Conservation (phyloP, 768 basidiomycete species). For the Russula emetica region DNA sequence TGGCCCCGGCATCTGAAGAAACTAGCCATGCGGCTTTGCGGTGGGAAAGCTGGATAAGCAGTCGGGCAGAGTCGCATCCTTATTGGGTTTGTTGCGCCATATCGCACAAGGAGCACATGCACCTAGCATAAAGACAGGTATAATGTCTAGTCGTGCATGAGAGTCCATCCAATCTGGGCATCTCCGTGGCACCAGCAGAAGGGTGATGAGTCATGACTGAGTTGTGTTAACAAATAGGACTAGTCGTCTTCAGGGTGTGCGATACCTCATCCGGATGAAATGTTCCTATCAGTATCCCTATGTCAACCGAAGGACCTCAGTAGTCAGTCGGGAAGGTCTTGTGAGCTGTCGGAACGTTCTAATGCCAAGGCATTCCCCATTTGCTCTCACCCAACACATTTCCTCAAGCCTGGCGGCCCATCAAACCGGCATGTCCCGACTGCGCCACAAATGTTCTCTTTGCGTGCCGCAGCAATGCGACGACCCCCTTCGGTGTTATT, state of each 20-base stretch:
- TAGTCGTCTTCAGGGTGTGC: slow-evolving; percentile 12
- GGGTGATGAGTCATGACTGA: slow-evolving; percentile 12
- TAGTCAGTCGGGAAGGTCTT: slow-evolving; percentile 13
- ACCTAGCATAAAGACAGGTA: slow-evolving; percentile 2
- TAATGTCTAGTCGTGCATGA: neutral
- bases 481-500: slow-evolving; percentile 78
- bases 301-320: slow-evolving; percentile 12
- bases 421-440: slow-evolving; percentile 4
- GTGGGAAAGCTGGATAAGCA: slow-evolving; percentile 14
- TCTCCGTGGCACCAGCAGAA: slow-evolving; percentile 4
- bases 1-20: neutral
- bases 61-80: slow-evolving; percentile 12
- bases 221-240: slow-evolving; percentile 11
- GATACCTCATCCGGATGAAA: slow-evolving; percentile 18
- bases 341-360: slow-evolving; percentile 5
- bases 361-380: slow-evolving; percentile 16
- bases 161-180: slow-evolving; percentile 3
- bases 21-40: slow-evolving; percentile 11
- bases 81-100: slow-evolving; percentile 10
- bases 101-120: slow-evolving; percentile 6
- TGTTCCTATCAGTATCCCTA: slow-evolving; percentile 12
- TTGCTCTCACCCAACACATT: slow-evolving; percentile 6
- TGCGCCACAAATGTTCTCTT: slow-evolving; percentile 34
- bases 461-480: slow-evolving; percentile 64
- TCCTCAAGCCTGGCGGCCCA: neutral